phyloP scores from a whole-genome alignment of 495 filamentous ascomycete species.

The Hypoxylon cercidicola region DNA sequence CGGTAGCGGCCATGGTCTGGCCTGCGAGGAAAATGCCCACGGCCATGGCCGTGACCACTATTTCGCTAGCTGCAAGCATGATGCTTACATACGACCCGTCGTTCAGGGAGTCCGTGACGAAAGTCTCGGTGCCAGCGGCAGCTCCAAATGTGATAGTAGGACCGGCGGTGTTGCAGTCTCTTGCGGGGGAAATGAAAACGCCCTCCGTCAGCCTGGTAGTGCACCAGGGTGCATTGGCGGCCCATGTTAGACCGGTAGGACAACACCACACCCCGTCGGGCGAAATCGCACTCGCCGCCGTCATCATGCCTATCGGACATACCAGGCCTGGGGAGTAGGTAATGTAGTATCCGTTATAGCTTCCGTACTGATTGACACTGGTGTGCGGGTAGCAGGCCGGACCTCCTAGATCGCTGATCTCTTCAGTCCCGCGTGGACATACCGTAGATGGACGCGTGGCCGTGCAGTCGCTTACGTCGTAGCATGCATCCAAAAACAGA shows the following conservation, averaged over 20 bases:
- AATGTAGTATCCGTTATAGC: not conserved
- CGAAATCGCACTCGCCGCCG: conserved; percentile 8
- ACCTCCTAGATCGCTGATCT: not conserved
- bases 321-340: not conserved
- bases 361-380: no score
- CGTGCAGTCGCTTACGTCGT: not conserved
- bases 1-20: not conserved
- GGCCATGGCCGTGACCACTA: conserved; percentile 4
- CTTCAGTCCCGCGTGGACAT: not conserved
- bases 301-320: conserved; percentile 11
- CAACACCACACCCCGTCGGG: conserved; percentile 11
- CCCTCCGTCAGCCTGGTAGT: conserved; percentile 9
- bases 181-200: not conserved
- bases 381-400: conserved; percentile 10
- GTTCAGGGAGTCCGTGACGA: not conserved
- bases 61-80: not conserved
- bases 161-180: not conserved
- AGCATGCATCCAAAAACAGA: not conserved
- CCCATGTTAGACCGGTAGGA: conserved; percentile 10
- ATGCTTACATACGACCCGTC: not conserved
- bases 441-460: not conserved
- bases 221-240: conserved; percentile 3
- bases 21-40: conserved; percentile 2
- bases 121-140: not conserved
- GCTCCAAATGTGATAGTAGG: not conserved